Conservation (phyloP, 2,329 filamentous ascomycete species). For the Amylocarpus encephaloides region DNA sequence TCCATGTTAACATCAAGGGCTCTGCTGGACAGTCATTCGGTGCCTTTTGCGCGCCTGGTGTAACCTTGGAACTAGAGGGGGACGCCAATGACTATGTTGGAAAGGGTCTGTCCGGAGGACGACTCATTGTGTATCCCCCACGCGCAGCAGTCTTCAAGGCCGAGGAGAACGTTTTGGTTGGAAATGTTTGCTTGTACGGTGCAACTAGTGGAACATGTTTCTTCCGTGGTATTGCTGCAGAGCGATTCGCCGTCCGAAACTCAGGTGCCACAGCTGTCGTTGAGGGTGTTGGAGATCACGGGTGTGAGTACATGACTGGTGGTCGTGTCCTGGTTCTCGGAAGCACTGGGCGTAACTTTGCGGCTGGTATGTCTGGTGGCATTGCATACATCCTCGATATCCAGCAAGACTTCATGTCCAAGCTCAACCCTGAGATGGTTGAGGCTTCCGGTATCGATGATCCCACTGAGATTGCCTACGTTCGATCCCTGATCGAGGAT, state of each 20-base stretch:
- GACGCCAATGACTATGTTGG: slow-evolving; percentile 96
- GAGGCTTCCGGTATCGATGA: slow-evolving; percentile 81
- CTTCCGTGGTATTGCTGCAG: slow-evolving; percentile 94
- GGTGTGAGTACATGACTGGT: slow-evolving; percentile 98
- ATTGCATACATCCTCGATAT: slow-evolving; percentile 93
- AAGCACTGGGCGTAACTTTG: slow-evolving; percentile 90
- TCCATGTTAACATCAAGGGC: slow-evolving; percentile 93
- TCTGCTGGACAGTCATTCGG: slow-evolving; percentile 96
- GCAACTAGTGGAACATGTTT: slow-evolving; percentile 86
- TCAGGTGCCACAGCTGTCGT: slow-evolving; percentile 94
- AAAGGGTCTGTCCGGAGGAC: slow-evolving; percentile 89
- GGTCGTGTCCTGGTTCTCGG: slow-evolving; percentile 84
- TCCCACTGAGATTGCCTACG: slow-evolving; percentile 79
- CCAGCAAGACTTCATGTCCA: slow-evolving; percentile 80
- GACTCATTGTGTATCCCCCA: slow-evolving; percentile 88
- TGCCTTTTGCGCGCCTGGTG: slow-evolving; percentile 85
- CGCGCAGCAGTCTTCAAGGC: slow-evolving; percentile 88
- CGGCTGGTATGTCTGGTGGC: slow-evolving; percentile 96
- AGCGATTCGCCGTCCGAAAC: slow-evolving; percentile 95
- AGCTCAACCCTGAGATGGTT: slow-evolving; percentile 98
- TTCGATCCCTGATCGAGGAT: slow-evolving; percentile 88
- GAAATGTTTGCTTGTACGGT: slow-evolving; percentile 92
- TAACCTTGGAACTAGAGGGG: slow-evolving; percentile 91
- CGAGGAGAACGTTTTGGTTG: slow-evolving; percentile 90
- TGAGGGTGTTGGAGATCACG: slow-evolving; percentile 92